phyloP scores from a whole-genome alignment of 2,329 filamentous ascomycete species.

The Beauveria asiatica region DNA sequence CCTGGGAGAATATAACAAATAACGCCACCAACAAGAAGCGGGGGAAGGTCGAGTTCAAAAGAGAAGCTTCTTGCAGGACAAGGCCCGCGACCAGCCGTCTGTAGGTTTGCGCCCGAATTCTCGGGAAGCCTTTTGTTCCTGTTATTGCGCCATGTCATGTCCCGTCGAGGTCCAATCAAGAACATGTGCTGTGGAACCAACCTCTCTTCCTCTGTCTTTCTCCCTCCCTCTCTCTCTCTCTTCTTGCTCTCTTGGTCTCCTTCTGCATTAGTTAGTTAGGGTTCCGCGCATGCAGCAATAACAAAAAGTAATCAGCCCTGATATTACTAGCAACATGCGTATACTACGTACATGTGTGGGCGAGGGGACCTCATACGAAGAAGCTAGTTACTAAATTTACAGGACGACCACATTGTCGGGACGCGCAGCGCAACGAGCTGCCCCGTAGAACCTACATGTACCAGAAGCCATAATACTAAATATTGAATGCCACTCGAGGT shows the following conservation, averaged over 20 bases:
- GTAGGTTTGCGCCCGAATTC: not conserved
- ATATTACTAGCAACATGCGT: not conserved
- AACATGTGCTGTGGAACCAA: not conserved
- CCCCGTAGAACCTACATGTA: not conserved
- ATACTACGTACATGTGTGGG: not conserved
- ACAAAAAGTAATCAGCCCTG: not conserved
- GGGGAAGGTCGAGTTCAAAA: not conserved
- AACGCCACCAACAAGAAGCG: not conserved
- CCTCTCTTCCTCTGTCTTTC: not conserved
- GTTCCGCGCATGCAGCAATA: not conserved
- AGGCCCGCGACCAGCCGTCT: not conserved
- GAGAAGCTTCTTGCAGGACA: not conserved
- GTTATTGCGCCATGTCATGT: not conserved
- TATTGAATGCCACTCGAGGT: not conserved
- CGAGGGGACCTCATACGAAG: not conserved
- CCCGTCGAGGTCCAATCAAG: not conserved
- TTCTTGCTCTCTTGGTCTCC: not conserved
- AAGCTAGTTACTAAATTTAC: not conserved
- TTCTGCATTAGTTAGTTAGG: not conserved
- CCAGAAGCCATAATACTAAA: not conserved
- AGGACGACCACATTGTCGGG: conserved; percentile 3
- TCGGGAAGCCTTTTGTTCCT: not conserved
- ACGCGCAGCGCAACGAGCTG: not conserved
- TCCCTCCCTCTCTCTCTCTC: no score
- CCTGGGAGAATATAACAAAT: not conserved